Base-by-base conservation (phyloP, 306 rosid genomes). In the Pyrus betulifolia region DNA sequence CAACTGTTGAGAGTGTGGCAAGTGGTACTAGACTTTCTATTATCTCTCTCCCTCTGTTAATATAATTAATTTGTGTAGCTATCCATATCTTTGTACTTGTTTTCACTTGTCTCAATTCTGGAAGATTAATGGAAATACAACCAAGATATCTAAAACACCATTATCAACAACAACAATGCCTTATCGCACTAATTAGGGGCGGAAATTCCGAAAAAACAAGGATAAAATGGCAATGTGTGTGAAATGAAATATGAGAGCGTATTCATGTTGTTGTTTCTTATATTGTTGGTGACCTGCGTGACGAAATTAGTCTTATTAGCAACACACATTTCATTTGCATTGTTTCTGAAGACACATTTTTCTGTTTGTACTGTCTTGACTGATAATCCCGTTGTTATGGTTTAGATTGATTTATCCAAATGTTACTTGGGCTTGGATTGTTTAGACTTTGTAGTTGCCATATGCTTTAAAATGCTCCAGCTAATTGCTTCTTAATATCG, bases 1-100 rank as follows among this genome's bases (percentile, higher is more conserved):
- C 74, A 85, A 74, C 71, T 83, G 77, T 84, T 45, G 82, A 15
- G 89, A 80, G 45, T 89, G 88, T 70, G 96, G 86, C 77, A 88
- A 88, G 79, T 87, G 93, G 96, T 93, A 90, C 65, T 83, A 57
- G 74, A 76, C 78, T 74, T 69, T 64, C 76, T 40, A 31, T 17
- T 46, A 28, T 58, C 10, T 23, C 64, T 23, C 64, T 18, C 67
- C 52, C 70, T 58, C 52, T 28, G 5, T 78, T 49, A 35, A 23
- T 61, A 73, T 66, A 73, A 46, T 77, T 77, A 58, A 21, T 73
- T 2, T 69, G 67, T 59, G 61, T 67, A 60, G 60, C 59, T 68
- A 70, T 84, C 65, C 63, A 63, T 78, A 17, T 58, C 23, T 61
- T 33, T 70, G 17, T 83, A 75, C 35, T 73, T 79, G 68, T 2